These are phyloP conservation scores for Hymenoscyphus fraxineus DNA, from an alignment of 2,329 filamentous ascomycete genomes.

Conservation along the genomic window DNA sequence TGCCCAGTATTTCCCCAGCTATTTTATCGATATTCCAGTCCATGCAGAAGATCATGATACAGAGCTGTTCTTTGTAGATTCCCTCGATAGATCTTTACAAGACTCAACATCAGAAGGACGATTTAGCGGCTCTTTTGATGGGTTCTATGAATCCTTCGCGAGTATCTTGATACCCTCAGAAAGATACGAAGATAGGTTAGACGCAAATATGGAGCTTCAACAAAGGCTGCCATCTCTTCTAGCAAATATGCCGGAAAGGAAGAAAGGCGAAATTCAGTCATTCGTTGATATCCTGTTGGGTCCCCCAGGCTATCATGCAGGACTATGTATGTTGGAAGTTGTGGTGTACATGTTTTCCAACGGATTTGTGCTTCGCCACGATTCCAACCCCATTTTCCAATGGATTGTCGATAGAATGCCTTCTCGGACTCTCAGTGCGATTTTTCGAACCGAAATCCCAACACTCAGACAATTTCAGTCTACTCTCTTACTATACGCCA, in stretches of 20 bases:
- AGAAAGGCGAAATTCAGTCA: not conserved
- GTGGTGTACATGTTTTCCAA: not conserved
- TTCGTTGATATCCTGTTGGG: not conserved
- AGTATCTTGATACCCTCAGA: not conserved
- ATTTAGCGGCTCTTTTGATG: not conserved
- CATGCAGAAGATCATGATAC: not conserved
- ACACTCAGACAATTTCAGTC: not conserved
- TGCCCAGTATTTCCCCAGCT: not conserved
- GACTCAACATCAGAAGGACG: not conserved
- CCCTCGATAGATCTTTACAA: not conserved
- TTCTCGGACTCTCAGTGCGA: not conserved
- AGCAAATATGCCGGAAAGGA: not conserved
- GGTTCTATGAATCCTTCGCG: not conserved
- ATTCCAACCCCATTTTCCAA: not conserved
- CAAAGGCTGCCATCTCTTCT: not conserved
- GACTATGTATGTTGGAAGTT: not conserved
- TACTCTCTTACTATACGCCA: not conserved
- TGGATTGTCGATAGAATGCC: not conserved
- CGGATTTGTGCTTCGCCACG: not conserved
- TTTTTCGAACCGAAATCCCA: not conserved
- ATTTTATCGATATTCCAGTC: not conserved
- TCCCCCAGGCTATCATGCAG: not conserved
- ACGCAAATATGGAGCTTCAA: not conserved
- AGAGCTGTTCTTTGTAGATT: not conserved
- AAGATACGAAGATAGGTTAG: not conserved